Evolutionary conservation across 768 basidiomycete genomes (phyloP), one percentile per base, ranked within the genome.

Genomic region (Boletus rubroflammeus): DNA sequence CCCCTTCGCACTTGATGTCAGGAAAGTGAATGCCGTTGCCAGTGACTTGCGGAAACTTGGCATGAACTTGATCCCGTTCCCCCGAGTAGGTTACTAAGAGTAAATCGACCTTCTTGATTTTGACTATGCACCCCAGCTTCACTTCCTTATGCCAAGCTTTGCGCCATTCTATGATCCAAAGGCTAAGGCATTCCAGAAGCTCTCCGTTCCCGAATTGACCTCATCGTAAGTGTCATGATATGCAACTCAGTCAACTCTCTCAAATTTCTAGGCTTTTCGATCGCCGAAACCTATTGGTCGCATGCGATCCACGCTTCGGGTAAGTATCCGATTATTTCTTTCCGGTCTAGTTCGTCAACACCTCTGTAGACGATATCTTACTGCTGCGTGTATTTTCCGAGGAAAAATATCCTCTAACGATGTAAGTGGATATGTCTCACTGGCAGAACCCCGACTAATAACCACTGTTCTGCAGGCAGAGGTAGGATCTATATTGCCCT

Each of bases 11-110:
- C 17, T 23, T 8, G 25, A 36, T 49, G 8, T 11, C 48, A 13
- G 5, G 29, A 41, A 64, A 32, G 50, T 58, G 38, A 56, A 55
- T 43, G 15, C 32, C 6, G 38, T 36, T 40, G 19, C 51, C 3
- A 90, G 88, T 42, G 93, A 95, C 65, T 75, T 95, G 34, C 83
- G 93, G 51, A 95, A 95, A 69, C 81, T 98, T 42, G 90, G 83
- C 45, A 86, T 96, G 82, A 98, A 98, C 72, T 80, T 98, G 49
- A 79, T 98, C 57, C 96, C 96, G 0, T 99, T 98, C 81, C 96
- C 96, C 61, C 93, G 94, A 55, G 88, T 89, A 70, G 49, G 82
- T 72, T 19, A 6, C 15, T 13, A 11, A 15, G 26, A 49, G 39
- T 14, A n/a, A 17, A 11, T 19, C 17, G 5, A 6, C 25, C 8